Evolutionary conservation across 257 asterid genomes (phyloP).

Genomic region (Solanum ahanhuiri): DNA sequence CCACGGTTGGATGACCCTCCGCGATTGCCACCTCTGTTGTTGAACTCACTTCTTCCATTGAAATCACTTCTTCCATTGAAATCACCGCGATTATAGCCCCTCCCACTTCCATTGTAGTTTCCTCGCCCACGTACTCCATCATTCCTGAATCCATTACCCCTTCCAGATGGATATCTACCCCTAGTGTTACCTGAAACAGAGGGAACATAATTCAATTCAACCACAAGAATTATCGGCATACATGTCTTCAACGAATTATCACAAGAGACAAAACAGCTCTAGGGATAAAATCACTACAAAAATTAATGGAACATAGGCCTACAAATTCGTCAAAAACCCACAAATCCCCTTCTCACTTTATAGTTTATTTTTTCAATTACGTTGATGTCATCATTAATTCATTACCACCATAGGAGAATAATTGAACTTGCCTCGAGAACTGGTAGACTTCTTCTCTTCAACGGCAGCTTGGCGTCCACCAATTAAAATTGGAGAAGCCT

Average conservation of each 20-base stretch:
- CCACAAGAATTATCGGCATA: background rate
- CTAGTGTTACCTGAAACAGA: slow-evolving; percentile 33
- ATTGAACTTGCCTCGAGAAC: slow-evolving; percentile 59
- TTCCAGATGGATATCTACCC: slow-evolving; percentile 58
- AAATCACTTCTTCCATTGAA: slow-evolving; percentile 50
- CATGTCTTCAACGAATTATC: background rate
- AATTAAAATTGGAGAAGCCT: slow-evolving; percentile 77
- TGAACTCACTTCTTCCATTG: slow-evolving; percentile 43
- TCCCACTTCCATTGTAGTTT: slow-evolving; percentile 52
- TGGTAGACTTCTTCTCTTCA: slow-evolving; percentile 91
- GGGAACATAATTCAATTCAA: background rate
- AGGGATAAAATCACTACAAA: background rate
- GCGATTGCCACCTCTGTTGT: slow-evolving; percentile 47
- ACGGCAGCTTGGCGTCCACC: slow-evolving; percentile 58
- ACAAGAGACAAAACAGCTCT: background rate
- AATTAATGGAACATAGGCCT: background rate
- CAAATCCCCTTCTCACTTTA: background rate
- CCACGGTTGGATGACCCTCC: slow-evolving; percentile 45
- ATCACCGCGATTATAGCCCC: slow-evolving; percentile 52
- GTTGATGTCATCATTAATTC: background rate
- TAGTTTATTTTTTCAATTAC: background rate
- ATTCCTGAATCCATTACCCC: slow-evolving; percentile 67
- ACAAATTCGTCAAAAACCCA: background rate
- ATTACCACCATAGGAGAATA: background rate
- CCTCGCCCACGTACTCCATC: slow-evolving; percentile 87